phyloP scores from a whole-genome alignment of 352 stramenopile genomes.

The Globisporangium polare region DNA sequence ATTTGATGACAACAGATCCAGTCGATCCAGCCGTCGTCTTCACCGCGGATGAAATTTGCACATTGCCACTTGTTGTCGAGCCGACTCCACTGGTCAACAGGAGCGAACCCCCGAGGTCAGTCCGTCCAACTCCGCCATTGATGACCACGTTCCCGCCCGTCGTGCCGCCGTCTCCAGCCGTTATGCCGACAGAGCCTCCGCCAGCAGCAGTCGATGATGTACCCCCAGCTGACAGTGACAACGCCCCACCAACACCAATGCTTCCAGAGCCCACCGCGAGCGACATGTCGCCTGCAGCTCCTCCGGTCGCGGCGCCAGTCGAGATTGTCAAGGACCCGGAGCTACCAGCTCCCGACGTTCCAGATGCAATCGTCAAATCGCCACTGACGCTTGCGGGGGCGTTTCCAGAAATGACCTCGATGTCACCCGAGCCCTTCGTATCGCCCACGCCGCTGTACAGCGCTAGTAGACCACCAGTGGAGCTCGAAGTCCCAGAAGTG shows the following conservation, averaged over 20 bases:
- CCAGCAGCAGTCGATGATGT: constrained; percentile 19
- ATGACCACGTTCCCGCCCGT: constrained; percentile 24
- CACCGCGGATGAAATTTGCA: constrained; percentile 27
- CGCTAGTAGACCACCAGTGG: constrained; percentile 33
- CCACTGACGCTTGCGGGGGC: constrained; percentile 41
- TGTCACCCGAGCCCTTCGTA: constrained; percentile 38
- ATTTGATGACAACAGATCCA: constrained; percentile 25
- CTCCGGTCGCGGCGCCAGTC: constrained; percentile 38
- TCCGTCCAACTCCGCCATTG: constrained; percentile 3
- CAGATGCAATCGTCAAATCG: constrained; percentile 36
- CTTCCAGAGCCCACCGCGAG: constrained; percentile 39
- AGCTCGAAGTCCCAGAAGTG: constrained; percentile 30
- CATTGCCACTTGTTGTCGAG: constrained; percentile 23
- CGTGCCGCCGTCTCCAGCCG: constrained; percentile 28
- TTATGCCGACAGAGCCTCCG: constrained; percentile 25
- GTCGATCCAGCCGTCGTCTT: constrained; percentile 29
- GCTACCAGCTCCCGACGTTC: constrained; percentile 36
- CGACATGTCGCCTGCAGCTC: constrained; percentile 40
- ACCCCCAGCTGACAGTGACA: constrained; percentile 33
- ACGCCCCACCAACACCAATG: constrained; percentile 31
- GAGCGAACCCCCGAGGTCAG: constrained; percentile 31
- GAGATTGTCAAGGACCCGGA: constrained; percentile 43
- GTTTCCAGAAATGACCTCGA: constrained; percentile 35
- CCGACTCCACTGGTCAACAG: constrained; percentile 32
- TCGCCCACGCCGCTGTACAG: constrained; percentile 31